phyloP scores from a whole-genome alignment of 306 rosid genomes.

The Astragalus glycyphyllos region DNA sequence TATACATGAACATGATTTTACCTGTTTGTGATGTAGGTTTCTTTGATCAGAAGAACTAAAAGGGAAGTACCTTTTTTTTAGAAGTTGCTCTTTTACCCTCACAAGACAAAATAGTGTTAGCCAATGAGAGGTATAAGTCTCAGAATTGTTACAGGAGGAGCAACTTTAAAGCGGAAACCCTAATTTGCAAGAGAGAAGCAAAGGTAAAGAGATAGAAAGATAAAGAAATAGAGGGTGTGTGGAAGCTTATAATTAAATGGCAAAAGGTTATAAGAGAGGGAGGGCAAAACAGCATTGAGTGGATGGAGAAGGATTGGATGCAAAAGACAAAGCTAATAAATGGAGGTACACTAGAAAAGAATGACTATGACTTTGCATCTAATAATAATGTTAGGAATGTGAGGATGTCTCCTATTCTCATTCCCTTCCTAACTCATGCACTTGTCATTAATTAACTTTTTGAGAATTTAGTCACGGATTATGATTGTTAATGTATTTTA shows the following conservation, averaged over 20 bases:
- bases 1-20: slow-evolving; percentile 52
- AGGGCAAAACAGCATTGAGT: slow-evolving; percentile 65
- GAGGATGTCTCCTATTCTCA: slow-evolving; percentile 64
- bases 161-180: slow-evolving; percentile 65
- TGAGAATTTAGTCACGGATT: not conserved
- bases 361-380: slow-evolving; percentile 92
- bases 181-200: slow-evolving; percentile 44
- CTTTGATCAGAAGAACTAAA: slow-evolving; percentile 60
- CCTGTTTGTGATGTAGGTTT: slow-evolving; percentile 61
- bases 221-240: slow-evolving; percentile 30
- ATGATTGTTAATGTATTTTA: no score
- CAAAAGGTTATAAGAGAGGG: slow-evolving; percentile 52
- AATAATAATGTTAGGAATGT: slow-evolving; percentile 67
- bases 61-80: slow-evolving; percentile 56
- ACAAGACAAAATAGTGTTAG: slow-evolving; percentile 48
- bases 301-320: slow-evolving; percentile 87
- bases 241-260: slow-evolving; percentile 54
- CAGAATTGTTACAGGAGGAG: slow-evolving; percentile 46
- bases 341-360: slow-evolving; percentile 85
- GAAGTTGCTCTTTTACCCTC: slow-evolving; percentile 54
- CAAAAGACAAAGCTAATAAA: slow-evolving; percentile 94
- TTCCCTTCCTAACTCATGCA: slow-evolving; percentile 48
- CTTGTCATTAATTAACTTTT: slow-evolving; percentile 1
- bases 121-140: slow-evolving; percentile 49
- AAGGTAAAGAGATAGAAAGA: slow-evolving; percentile 31